Percentiles rank a stretch among this genome's conserved stretches.
These are phyloP conservation scores for Avena eriantha DNA, from an alignment of 176 grass and related monocot genomes.

Conservation along the genomic window DNA sequence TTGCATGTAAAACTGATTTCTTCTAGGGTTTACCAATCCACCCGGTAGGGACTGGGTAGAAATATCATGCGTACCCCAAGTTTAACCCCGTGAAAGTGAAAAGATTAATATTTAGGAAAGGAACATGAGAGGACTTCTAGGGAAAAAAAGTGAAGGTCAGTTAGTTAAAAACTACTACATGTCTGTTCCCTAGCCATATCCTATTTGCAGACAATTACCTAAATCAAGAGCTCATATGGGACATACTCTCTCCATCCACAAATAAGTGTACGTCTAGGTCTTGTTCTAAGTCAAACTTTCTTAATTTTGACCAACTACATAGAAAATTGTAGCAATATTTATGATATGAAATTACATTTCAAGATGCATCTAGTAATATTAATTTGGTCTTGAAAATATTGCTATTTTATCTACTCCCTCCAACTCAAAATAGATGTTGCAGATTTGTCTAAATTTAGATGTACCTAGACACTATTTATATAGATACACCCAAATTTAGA, in stretches of 20 bases:
- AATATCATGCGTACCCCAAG: neutral
- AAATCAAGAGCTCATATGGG: neutral
- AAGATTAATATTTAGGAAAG: slow-evolving; percentile 19
- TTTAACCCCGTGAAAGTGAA: slow-evolving; percentile 29
- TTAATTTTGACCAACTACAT: too few species aligned
- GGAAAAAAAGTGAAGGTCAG: neutral
- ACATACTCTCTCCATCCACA: neutral
- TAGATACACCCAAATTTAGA: too few species aligned
- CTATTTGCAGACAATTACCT: neutral
- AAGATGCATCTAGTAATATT: too few species aligned
- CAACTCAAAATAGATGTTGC: too few species aligned
- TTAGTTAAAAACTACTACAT: neutral
- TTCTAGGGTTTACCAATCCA: neutral
- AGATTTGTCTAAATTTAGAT: too few species aligned
- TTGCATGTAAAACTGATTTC: neutral
- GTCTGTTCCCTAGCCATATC: neutral
- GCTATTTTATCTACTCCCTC: too few species aligned
- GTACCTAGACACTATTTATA: too few species aligned
- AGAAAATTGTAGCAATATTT: too few species aligned
- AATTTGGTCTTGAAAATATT: too few species aligned
- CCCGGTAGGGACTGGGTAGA: neutral
- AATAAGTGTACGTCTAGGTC: too few species aligned
- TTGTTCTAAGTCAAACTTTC: too few species aligned
- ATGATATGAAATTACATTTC: too few species aligned
- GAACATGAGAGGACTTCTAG: neutral